A percentile compares a stretch with the other conserved stretches of the same genome.
Conservation (phyloP, 352 stramenopile genomes). For the Phytopythium boreale region DNA sequence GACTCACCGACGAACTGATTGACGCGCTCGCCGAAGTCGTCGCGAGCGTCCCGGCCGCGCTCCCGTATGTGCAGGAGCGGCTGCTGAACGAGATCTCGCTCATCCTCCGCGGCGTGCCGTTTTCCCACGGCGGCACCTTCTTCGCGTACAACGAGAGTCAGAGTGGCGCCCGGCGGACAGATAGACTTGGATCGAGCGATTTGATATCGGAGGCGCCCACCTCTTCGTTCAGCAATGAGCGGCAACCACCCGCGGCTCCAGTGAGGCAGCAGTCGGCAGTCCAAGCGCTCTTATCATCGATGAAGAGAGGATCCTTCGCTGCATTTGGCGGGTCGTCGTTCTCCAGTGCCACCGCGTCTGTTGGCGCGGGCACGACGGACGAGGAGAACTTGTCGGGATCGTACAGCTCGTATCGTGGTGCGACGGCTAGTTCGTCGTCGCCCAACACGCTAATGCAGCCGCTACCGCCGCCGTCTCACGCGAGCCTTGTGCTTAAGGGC, state of each 20-base stretch:
- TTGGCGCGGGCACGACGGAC: slow-evolving; percentile 13
- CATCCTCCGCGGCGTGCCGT: slow-evolving; percentile 86
- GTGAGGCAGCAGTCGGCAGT: slow-evolving; percentile 51
- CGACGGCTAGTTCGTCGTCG: background rate
- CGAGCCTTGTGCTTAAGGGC: slow-evolving; percentile 59
- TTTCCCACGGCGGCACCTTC: slow-evolving; percentile 31
- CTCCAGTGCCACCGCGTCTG: background rate
- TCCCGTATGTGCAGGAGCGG: slow-evolving; percentile 91
- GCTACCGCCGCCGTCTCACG: slow-evolving; percentile 6
- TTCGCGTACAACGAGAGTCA: background rate
- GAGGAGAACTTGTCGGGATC: slow-evolving; percentile 23
- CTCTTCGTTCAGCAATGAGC: slow-evolving; percentile 23
- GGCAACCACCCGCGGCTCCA: slow-evolving; percentile 12
- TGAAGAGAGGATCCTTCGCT: slow-evolving; percentile 57
- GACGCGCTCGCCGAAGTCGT: slow-evolving; percentile 91
- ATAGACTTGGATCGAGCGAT: slow-evolving; percentile 10
- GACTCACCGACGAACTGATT: slow-evolving; percentile 94
- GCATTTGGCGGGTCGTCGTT: slow-evolving; percentile 17
- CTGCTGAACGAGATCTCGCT: slow-evolving; percentile 96
- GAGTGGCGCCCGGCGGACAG: background rate
- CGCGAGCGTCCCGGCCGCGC: slow-evolving; percentile 81
- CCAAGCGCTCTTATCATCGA: slow-evolving; percentile 68
- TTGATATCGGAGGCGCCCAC: slow-evolving; percentile 16
- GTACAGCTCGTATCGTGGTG: background rate
- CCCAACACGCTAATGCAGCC: slow-evolving; percentile 7